Base-by-base conservation (phyloP, 805 yeast genomes). In the Lipomyces yamadae region DNA sequence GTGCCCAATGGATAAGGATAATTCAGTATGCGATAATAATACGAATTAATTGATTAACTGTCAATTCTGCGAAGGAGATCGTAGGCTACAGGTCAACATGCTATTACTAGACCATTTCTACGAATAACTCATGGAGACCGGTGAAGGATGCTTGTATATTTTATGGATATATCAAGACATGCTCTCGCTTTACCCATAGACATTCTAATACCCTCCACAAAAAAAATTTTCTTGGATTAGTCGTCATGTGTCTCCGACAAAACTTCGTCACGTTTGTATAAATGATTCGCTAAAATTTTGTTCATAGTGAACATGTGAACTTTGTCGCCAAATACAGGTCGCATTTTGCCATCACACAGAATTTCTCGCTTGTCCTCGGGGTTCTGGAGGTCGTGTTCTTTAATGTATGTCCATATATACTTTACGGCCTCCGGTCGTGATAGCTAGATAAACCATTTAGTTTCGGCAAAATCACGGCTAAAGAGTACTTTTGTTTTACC, bases 371-470 rank as follows among this genome's bases (percentile, higher is more conserved):
- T 82, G 76, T 91, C 90, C 1, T 79, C 72, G 0, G 92, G 90
- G 69, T 89, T 85, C 74, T 90, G 96, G 37, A 91, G 76, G 35
- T 84, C 76, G 66, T 88, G 74, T 10, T 76, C 83, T 72, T 86
- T 88, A 64, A 91, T 89, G 76, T 91, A 85, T 13, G 81, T 83
- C 96, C 96, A 90, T 4, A 90, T 75, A 57, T 77, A 77, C 68
- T 88, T 88, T 8, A 89, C 92, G 18, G 89, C 87, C 74, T 88
- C 88, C 0, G 94, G 87, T 71, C 96, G 78, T 2, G 93, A 82
- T 55, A 85, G 73, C 63, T 69, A 24, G 24, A 29, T 11, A 15
- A 7, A 18, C 4, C 18, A n/a, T 29, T 33, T 24, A 29, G 13
- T 7, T 56, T 45, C 58, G 2, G 74, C 74, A 1, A 29, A 29